These are phyloP conservation scores for Penicillium janthinellum DNA, from an alignment of 2,329 filamentous ascomycete genomes.

Conservation along the genomic window DNA sequence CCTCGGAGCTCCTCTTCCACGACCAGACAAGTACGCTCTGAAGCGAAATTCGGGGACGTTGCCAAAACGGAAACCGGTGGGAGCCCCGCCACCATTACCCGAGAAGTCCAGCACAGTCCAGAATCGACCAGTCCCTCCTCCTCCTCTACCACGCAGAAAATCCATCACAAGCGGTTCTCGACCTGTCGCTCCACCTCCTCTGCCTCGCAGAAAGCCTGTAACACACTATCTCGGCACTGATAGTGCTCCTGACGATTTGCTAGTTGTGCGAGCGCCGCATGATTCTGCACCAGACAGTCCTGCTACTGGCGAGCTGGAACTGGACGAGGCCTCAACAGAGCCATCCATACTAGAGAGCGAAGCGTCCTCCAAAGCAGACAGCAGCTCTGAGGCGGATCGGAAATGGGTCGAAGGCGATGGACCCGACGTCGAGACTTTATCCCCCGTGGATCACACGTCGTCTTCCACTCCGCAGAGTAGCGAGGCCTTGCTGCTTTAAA, in stretches of 20 bases:
- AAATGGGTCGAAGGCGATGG: constrained; percentile 6
- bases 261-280: constrained; percentile 66
- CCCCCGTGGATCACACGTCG: constrained; percentile 11
- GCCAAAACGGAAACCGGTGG: constrained; percentile 66
- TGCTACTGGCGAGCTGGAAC: constrained; percentile 25
- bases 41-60: constrained; percentile 60
- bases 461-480: constrained; percentile 2
- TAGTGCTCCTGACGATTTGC: constrained; percentile 52
- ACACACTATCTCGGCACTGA: constrained; percentile 36
- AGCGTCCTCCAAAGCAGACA: constrained; percentile 6
- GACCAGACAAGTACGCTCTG: constrained; percentile 60
- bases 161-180: constrained; percentile 36
- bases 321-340: constrained; percentile 11
- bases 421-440: constrained; percentile 4
- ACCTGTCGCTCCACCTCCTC: constrained; percentile 48
- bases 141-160: constrained; percentile 53
- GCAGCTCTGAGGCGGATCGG: neutral
- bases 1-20: constrained; percentile 75
- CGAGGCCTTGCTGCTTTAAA: constrained; percentile 3
- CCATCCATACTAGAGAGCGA: constrained; percentile 11
- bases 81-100: constrained; percentile 39
- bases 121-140: constrained; percentile 43
- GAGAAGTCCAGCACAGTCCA: constrained; percentile 35
- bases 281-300: constrained; percentile 58
- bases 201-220: constrained; percentile 52